These are phyloP conservation scores for Cladosporium cucumerinum DNA, from an alignment of 2,329 filamentous ascomycete species.

Conservation along the genomic window DNA sequence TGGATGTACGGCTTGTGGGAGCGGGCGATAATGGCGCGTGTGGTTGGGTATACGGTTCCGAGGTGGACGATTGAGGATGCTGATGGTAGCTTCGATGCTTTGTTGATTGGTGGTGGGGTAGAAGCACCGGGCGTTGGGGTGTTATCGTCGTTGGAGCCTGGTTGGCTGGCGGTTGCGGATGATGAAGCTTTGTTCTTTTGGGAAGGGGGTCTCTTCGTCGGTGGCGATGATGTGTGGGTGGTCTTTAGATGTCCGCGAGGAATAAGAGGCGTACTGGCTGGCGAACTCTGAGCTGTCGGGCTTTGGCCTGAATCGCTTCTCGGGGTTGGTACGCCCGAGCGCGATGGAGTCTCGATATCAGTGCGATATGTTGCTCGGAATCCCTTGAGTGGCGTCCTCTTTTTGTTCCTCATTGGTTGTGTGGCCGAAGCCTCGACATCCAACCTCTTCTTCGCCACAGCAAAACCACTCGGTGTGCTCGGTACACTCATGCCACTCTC, in stretches of 20 bases:
- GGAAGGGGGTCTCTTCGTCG: neutral
- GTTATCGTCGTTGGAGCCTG: neutral
- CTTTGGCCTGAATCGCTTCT: neutral
- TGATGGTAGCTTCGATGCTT: neutral
- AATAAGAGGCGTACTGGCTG: neutral
- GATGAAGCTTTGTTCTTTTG: neutral
- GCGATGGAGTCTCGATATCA: neutral
- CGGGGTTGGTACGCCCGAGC: neutral
- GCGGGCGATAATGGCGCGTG: conserved; percentile 24
- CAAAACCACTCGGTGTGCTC: neutral
- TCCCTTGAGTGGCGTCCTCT: conserved; percentile 1
- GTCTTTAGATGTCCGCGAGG: neutral
- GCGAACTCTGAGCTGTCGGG: neutral
- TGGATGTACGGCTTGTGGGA: conserved; percentile 27
- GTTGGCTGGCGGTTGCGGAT: neutral
- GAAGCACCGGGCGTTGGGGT: neutral
- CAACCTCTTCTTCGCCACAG: neutral
- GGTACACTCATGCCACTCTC: neutral
- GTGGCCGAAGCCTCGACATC: neutral
- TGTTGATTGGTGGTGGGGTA: neutral
- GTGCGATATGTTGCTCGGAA: neutral
- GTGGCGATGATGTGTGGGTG: neutral
- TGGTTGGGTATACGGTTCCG: conserved; percentile 24
- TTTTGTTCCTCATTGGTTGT: neutral
- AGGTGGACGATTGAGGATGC: conserved; percentile 18